Evolutionary conservation across 306 rosid genomes (phyloP), one percentile per base, ranked within the genome.

Genomic region (Nissolia schottii): DNA sequence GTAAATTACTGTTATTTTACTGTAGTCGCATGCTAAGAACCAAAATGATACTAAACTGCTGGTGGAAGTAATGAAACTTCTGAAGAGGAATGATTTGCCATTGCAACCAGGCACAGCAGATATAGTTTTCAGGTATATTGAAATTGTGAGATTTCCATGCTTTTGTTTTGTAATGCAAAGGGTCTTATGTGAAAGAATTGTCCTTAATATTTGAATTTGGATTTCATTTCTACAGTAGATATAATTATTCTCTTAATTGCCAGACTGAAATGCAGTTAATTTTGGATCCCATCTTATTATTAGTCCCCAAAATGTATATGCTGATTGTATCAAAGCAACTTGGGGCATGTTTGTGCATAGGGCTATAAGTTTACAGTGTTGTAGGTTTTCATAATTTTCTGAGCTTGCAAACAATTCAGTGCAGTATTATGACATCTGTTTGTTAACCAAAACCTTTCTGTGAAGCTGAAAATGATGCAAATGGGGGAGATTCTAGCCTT

Each of bases 91-190:
- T 80, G 87, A 70, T 81, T 57, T 94, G 59, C 92, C 91, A 24
- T 70, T 89, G 88, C 99, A 94, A 77, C 86, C 99, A 11, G 97
- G 97, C 74, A 91, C 99, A 46, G 97, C 96, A 68, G 99, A 94
- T 86, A 91, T 91, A 49, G 87, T 94, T 75, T 91, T 91, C 84
- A 87, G 99, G 99, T 91, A 75, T 40, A 38, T 56, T 79, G 56
- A 51, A 49, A 9, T 58, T 69, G 13, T 69, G 72, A 29, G 37
- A 15, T 31, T 19, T 66, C 66, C n/a, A 14, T 64, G 41, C 35
- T 71, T 78, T 71, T 63, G 38, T 31, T 62, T 79, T 54, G 43
- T 66, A 66, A 63, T 24, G 16, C 22, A 5, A 32, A 61, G 25
- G n/a, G 41, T 64, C 32, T 31, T 58, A 7, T n/a, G 32, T 31